phyloP scores from a whole-genome alignment of 352 stramenopile genomes.

The Globisporangium spinosum region DNA sequence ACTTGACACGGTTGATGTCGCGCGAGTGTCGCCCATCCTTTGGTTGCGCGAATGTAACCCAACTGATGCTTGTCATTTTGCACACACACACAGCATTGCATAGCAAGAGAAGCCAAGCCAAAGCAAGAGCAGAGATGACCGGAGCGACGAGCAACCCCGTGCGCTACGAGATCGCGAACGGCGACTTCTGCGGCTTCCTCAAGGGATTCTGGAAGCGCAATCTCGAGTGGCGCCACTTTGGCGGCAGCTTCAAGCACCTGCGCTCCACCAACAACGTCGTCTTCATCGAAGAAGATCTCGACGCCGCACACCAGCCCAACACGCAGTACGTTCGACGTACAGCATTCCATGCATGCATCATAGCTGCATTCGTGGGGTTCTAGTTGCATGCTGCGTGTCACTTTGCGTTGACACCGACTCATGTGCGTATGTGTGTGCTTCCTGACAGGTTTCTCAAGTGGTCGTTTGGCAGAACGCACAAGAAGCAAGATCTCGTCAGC shows the following conservation, averaged over 20 bases:
- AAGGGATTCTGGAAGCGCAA: neutral
- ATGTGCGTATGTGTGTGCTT: neutral
- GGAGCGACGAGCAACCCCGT: neutral
- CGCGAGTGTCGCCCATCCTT: neutral
- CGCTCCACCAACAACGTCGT: neutral
- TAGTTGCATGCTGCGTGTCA: no score
- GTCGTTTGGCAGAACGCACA: neutral
- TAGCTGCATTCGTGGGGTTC: neutral
- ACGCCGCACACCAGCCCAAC: neutral
- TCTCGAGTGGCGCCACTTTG: neutral
- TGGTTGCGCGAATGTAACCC: neutral
- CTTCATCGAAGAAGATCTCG: conserved; percentile 3
- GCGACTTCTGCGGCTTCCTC: conserved; percentile 1
- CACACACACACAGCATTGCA: neutral
- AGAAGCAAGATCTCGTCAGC: neutral
- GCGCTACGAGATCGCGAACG: conserved; percentile 1
- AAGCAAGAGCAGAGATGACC: neutral
- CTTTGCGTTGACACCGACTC: no score
- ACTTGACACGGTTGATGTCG: neutral
- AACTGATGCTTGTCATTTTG: neutral
- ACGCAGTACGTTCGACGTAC: neutral
- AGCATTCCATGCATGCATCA: neutral
- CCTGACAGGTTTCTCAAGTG: neutral
- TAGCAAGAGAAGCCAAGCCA: neutral
- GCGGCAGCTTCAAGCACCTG: neutral